These are phyloP conservation scores for Boletus subcaerulescens DNA, from an alignment of 768 basidiomycete genomes.

Conservation along the genomic window DNA sequence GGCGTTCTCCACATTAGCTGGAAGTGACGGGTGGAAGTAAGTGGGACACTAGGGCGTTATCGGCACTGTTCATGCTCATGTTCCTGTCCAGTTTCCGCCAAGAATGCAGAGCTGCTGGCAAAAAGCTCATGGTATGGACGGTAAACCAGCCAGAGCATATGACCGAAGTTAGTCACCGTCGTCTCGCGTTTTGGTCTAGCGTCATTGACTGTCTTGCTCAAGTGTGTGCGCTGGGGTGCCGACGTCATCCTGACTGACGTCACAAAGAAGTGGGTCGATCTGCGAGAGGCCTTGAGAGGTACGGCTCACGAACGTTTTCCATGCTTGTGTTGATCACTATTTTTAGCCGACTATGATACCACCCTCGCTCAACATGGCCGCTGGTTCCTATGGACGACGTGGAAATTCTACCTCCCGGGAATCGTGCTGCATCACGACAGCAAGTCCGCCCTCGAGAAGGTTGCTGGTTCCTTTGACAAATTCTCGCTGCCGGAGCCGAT, in stretches of 20 bases:
- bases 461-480: slow-evolving; percentile 53
- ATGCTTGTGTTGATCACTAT: neutral
- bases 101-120: slow-evolving; percentile 76
- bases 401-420: slow-evolving; percentile 55
- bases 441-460: slow-evolving; percentile 42
- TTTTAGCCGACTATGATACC: slow-evolving; percentile 63
- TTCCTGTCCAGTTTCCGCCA: slow-evolving; percentile 59
- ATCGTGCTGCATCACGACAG: slow-evolving; percentile 29
- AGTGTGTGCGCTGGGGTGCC: slow-evolving; percentile 80
- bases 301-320: slow-evolving; percentile 14
- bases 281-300: slow-evolving; percentile 60
- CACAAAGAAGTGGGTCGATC: slow-evolving; percentile 63
- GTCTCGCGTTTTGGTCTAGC: neutral
- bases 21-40: slow-evolving; percentile 70
- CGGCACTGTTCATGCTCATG: slow-evolving; percentile 1
- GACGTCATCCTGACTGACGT: slow-evolving; percentile 77
- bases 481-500: slow-evolving; percentile 28
- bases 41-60: slow-evolving; percentile 6
- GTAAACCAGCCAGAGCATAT: slow-evolving; percentile 87
- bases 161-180: slow-evolving; percentile 66
- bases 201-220: slow-evolving; percentile 2
- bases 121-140: slow-evolving; percentile 93
- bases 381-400: slow-evolving; percentile 71
- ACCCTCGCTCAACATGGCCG: slow-evolving; percentile 60
- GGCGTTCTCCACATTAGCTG: slow-evolving; percentile 67